A percentile compares a stretch with the other conserved stretches of the same genome.
phyloP scores from a whole-genome alignment of 306 rosid genomes.

The Coriaria nepalensis region DNA sequence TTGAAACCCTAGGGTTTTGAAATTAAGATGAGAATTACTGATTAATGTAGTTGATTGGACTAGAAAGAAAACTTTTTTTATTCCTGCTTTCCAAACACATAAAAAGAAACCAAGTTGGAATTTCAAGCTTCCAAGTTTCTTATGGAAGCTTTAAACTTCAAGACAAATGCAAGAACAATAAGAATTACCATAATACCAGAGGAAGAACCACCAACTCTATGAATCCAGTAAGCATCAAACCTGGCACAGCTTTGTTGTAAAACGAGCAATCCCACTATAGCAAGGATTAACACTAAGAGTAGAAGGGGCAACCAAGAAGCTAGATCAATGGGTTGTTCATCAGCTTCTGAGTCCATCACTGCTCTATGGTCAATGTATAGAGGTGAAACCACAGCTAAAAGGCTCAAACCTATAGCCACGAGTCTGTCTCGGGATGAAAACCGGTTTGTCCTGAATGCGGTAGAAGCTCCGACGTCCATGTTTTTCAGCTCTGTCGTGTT shows the following conservation, averaged over 20 bases:
- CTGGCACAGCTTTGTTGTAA: constrained; percentile 37
- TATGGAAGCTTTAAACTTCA: constrained; percentile 55
- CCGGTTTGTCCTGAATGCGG: constrained; percentile 29
- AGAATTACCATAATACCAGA: constrained; percentile 50
- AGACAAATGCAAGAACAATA: constrained; percentile 54
- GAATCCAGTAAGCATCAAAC: constrained; percentile 78
- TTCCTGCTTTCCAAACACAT: neutral
- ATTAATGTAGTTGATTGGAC: no score
- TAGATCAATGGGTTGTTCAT: constrained; percentile 27
- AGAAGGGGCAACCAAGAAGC: constrained; percentile 47
- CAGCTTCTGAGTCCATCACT: constrained; percentile 31
- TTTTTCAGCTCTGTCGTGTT: no score
- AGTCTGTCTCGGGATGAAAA: constrained; percentile 47
- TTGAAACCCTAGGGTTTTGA: no score
- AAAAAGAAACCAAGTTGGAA: constrained; percentile 4
- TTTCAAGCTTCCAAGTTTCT: constrained; percentile 22
- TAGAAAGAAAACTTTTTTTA: neutral
- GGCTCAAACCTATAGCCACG: constrained; percentile 38
- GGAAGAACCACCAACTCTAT: constrained; percentile 81
- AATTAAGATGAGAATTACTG: no score
- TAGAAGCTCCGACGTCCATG: constrained; percentile 41
- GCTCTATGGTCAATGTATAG: constrained; percentile 52
- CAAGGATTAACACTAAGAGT: constrained; percentile 43
- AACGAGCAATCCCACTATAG: constrained; percentile 34
- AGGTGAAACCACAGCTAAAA: constrained; percentile 76